Evolutionary conservation across 768 basidiomycete species (phyloP), one percentile per base, ranked within the genome.

Genomic region (Phanerochaete sordida): DNA sequence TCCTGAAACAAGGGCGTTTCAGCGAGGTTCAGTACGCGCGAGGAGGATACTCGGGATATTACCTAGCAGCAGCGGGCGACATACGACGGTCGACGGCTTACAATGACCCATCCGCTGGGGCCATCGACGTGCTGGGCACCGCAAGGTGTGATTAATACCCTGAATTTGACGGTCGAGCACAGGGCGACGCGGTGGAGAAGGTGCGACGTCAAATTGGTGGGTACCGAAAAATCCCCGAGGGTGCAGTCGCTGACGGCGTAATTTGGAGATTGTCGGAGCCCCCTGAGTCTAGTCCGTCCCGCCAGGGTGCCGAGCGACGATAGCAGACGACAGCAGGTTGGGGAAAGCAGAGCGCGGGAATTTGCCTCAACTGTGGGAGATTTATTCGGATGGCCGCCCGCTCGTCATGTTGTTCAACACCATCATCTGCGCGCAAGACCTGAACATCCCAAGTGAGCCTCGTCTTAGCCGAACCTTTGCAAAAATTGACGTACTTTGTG

Each of bases 31-130:
- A 62, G 57, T 56, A 50, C 50, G n/a, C 44, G 23, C 28, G 51
- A 62, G 61, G 61, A 58, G 57, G 57, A 62, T 55, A 55, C 45
- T 62, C 61, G 61, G 61, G 27, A 58, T 52, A 62, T 58, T 48
- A 58, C 53, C 33, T 26, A 54, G 24, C 28, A 31, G 30, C 19
- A 19, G 27, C 26, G 48, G 5, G 11, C 48, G 26, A 27, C 24
- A 27, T 30, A 49, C 24, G 28, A 30, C 9, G 16, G 27, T 27
- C 26, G 23, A 26, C n/a, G 13, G 15, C 24, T 26, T 27, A 26
- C 26, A 35, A 45, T 31, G 33, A 21, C 30, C 37, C 39, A 45
- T 31, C 33, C 28, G 15, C 35, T 26, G 45, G 24, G 1, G 47
- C 39, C 30, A 33, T 43, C 50, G 56, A 27, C 30, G 54, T 46